Conservation (phyloP, 2,329 filamentous ascomycete genomes). For the Aspergillus pseudoviridinutans region DNA sequence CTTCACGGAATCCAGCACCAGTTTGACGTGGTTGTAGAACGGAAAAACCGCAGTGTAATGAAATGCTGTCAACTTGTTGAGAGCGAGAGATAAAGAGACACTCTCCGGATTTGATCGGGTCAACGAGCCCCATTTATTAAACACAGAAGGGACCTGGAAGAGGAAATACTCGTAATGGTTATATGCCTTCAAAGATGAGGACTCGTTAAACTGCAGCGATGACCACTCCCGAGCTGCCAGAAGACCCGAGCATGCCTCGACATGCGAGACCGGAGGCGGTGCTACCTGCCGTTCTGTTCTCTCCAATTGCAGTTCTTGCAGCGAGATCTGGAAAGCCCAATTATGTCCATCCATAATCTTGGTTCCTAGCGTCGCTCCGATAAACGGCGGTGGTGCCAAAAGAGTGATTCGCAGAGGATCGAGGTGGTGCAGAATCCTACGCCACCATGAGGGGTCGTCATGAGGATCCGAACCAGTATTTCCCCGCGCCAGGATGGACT, state of each 20-base stretch:
- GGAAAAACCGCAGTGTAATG: slow-evolving; percentile 66
- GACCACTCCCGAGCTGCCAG: slow-evolving; percentile 63
- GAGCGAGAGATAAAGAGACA: slow-evolving; percentile 38
- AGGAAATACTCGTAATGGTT: slow-evolving; percentile 68
- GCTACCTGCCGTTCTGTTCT: slow-evolving; percentile 12
- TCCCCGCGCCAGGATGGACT: slow-evolving; percentile 46
- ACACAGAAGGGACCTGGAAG: slow-evolving; percentile 59
- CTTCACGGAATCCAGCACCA: slow-evolving; percentile 42
- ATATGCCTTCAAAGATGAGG: slow-evolving; percentile 68
- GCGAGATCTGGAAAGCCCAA: slow-evolving; percentile 61
- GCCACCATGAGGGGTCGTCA: slow-evolving; percentile 49
- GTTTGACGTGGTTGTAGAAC: slow-evolving; percentile 56
- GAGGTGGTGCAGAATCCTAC: slow-evolving; percentile 51
- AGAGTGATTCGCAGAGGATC: slow-evolving; percentile 54
- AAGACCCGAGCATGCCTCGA: slow-evolving; percentile 35
- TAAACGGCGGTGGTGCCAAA: slow-evolving; percentile 58
- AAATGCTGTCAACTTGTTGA: slow-evolving; percentile 44
- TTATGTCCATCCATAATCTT: slow-evolving; percentile 55
- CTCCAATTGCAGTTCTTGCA: slow-evolving; percentile 56
- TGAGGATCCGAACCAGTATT: slow-evolving; percentile 38
- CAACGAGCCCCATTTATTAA: slow-evolving; percentile 44
- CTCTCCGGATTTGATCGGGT: slow-evolving; percentile 16
- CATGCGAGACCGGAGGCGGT: slow-evolving; percentile 25
- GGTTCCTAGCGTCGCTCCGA: slow-evolving; percentile 59
- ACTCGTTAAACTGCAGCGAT: slow-evolving; percentile 66